Percentiles rank a stretch among this genome's conserved stretches.
These are phyloP conservation scores for Venturia pyrina DNA, from an alignment of 2,329 filamentous ascomycete species.

Conservation along the genomic window DNA sequence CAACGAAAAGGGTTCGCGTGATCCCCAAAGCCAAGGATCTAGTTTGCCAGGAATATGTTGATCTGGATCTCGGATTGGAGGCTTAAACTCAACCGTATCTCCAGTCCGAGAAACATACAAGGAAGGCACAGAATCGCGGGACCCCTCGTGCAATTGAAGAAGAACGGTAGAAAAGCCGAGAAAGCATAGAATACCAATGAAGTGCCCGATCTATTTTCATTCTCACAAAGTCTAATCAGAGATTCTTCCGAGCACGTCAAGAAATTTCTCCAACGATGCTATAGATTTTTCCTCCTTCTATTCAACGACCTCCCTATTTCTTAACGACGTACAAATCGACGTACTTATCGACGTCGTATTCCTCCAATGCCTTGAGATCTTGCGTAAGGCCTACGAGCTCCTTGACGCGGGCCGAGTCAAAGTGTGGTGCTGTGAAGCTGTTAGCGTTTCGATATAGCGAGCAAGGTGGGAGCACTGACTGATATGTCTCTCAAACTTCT, in stretches of 20 bases:
- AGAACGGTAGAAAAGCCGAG: background rate
- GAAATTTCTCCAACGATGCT: background rate
- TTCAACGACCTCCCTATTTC: background rate
- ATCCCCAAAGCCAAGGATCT: too few relatives aligned
- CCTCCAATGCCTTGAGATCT: constrained; percentile 65
- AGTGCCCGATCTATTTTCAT: background rate
- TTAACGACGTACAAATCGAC: constrained; percentile 66
- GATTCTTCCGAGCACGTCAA: background rate
- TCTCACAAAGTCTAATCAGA: background rate
- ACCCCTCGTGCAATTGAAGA: too few relatives aligned
- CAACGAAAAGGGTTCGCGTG: too few relatives aligned
- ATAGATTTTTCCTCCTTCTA: background rate
- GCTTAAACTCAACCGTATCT: too few relatives aligned
- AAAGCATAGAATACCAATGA: background rate
- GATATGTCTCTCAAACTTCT: constrained; percentile 91
- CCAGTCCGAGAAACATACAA: too few relatives aligned
- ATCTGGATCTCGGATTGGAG: too few relatives aligned
- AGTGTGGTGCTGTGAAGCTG: constrained; percentile 9
- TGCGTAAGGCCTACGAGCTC: constrained; percentile 72
- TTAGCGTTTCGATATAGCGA: background rate
- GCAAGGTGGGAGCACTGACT: constrained; percentile 57
- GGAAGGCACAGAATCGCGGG: too few relatives aligned
- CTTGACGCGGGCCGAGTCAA: constrained; percentile 52
- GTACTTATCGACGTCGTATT: constrained; percentile 81
- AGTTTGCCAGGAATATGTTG: too few relatives aligned